phyloP scores from a whole-genome alignment of 768 basidiomycete genomes.

The Russula foetens region DNA sequence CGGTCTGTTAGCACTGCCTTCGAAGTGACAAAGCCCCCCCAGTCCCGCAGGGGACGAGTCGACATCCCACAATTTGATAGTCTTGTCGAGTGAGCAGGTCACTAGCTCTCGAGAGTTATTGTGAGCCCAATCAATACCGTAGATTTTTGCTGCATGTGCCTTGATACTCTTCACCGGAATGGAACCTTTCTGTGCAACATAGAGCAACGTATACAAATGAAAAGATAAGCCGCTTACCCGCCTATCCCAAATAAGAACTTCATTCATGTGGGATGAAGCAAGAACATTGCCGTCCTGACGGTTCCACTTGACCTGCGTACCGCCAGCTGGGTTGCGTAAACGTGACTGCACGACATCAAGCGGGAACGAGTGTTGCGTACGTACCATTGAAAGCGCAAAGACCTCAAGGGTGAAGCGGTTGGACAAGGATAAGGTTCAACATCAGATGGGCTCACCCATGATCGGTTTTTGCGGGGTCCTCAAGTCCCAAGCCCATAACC shows the following conservation, averaged over 20 bases:
- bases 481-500: conserved; percentile 93
- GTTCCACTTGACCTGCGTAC: conserved; percentile 98
- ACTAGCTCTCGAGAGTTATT: conserved; percentile 66
- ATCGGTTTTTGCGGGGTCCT: conserved; percentile 48
- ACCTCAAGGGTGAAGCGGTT: conserved; percentile 28
- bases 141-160: conserved; percentile 88
- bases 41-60: conserved; percentile 24
- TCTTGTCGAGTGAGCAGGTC: conserved; percentile 91
- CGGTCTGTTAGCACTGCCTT: conserved; percentile 11
- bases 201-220: not conserved
- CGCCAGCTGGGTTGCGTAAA: conserved; percentile 47
- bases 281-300: conserved; percentile 76
- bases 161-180: conserved; percentile 65
- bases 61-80: conserved; percentile 82
- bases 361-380: not conserved
- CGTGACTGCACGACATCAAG: not conserved
- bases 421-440: not conserved
- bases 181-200: conserved; percentile 65
- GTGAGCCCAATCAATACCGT: conserved; percentile 96
- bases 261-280: conserved; percentile 82
- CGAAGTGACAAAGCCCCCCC: conserved; percentile 1
- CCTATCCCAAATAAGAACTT: conserved; percentile 91
- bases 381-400: conserved; percentile 52
- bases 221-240: conserved; percentile 44
- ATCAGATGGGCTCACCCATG: conserved; percentile 37